These are phyloP conservation scores for Talaromyces thailandensis DNA, from an alignment of 495 filamentous ascomycete genomes.

Conservation along the genomic window DNA sequence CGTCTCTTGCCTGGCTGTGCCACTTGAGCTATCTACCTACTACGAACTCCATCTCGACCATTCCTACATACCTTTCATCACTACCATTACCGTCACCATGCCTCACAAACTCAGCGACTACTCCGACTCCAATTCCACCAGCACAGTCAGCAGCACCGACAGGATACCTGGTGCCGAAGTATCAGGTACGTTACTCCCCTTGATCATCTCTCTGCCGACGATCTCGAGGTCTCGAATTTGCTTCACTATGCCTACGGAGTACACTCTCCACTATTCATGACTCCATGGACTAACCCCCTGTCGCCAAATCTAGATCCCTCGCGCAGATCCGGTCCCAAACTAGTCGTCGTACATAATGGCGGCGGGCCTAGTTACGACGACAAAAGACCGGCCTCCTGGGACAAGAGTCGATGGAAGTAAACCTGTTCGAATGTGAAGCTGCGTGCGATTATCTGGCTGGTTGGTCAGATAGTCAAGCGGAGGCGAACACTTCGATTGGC, in stretches of 20 bases:
- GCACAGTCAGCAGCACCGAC: conserved; percentile 29
- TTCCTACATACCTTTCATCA: neutral
- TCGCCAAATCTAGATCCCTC: conserved; percentile 17
- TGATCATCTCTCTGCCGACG: neutral
- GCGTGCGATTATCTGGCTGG: neutral
- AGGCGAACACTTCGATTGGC: neutral
- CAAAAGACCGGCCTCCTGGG: conserved; percentile 38
- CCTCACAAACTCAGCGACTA: conserved; percentile 36
- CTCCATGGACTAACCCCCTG: neutral
- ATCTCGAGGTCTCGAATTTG: neutral
- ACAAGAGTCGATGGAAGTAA: conserved; percentile 43
- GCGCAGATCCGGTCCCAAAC: conserved; percentile 19
- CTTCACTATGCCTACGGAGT: neutral
- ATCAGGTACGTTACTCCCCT: conserved; percentile 23
- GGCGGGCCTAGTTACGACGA: conserved; percentile 40
- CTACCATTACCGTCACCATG: conserved; percentile 17
- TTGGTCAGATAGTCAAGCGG: neutral
- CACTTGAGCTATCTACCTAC: neutral
- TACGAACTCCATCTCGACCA: neutral
- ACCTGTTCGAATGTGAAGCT: neutral
- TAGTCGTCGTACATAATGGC: conserved; percentile 35
- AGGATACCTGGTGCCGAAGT: conserved; percentile 25
- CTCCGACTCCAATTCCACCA: conserved; percentile 36
- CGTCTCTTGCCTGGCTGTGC: neutral
- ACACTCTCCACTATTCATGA: neutral